Percentiles rank a stretch among this genome's conserved stretches.
These are phyloP conservation scores for Ophiostoma tasmaniense DNA, from an alignment of 2,329 filamentous ascomycete genomes.

Conservation along the genomic window DNA sequence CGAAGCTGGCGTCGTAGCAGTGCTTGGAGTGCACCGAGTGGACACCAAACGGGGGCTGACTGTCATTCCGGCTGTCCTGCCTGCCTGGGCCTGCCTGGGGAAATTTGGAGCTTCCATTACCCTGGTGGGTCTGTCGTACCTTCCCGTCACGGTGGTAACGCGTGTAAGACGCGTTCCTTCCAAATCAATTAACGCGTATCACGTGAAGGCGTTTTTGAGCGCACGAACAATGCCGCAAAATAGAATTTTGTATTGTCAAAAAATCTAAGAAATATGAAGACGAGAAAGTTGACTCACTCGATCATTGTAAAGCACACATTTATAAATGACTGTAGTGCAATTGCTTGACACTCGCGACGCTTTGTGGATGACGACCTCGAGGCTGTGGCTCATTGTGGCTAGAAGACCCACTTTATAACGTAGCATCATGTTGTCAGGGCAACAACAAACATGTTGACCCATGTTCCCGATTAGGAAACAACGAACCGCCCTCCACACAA, in stretches of 20 bases:
- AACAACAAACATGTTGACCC: slow-evolving; percentile 19
- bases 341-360: background rate
- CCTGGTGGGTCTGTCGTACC: slow-evolving; percentile 11
- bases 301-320: no score
- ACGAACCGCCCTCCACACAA: slow-evolving; percentile 8
- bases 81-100: slow-evolving; percentile 12
- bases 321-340: background rate
- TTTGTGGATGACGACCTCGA: background rate
- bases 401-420: background rate
- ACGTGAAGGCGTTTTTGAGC: slow-evolving; percentile 14
- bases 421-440: slow-evolving; percentile 17
- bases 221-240: background rate
- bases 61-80: background rate
- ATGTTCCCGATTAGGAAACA: slow-evolving; percentile 18
- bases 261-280: background rate
- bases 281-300: background rate
- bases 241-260: no score
- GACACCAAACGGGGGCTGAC: slow-evolving; percentile 3
- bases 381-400: background rate
- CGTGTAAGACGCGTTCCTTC: slow-evolving; percentile 18
- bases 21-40: background rate
- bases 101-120: slow-evolving; percentile 11
- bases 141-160: slow-evolving; percentile 19
- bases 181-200: slow-evolving; percentile 20
- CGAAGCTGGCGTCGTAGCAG: background rate